Percentiles rank a stretch among this genome's conserved stretches.
Evolutionary conservation across 345 rosid species (phyloP).

Genomic region (Abelmoschus esculentus): DNA sequence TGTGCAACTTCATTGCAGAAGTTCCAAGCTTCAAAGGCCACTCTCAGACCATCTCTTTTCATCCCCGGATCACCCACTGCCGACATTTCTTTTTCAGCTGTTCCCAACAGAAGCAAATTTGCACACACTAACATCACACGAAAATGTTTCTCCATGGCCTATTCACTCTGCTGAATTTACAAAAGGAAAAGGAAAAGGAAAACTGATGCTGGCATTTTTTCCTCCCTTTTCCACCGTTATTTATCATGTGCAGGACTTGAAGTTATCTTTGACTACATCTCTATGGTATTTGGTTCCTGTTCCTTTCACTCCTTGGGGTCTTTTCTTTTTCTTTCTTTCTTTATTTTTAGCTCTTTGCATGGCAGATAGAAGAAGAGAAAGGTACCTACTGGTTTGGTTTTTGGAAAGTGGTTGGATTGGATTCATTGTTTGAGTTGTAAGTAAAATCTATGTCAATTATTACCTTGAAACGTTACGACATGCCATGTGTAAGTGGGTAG

Average conservation of each 20-base stretch:
- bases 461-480: background rate
- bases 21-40: constrained; percentile 87
- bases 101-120: constrained; percentile 20
- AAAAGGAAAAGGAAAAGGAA: too few relatives aligned
- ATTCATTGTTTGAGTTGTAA: background rate
- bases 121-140: constrained; percentile 11
- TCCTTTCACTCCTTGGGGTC: background rate
- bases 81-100: constrained; percentile 17
- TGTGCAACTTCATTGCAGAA: constrained; percentile 82
- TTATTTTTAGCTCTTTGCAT: too few relatives aligned
- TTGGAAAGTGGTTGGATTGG: background rate
- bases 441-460: background rate
- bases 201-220: background rate
- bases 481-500: background rate
- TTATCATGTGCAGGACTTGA: background rate
- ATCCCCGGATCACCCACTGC: constrained; percentile 84
- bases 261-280: background rate
- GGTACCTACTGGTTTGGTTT: background rate
- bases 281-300: background rate
- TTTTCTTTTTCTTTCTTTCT: background rate
- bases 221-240: background rate
- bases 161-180: too few relatives aligned
- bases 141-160: constrained; percentile 17
- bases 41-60: constrained; percentile 63
- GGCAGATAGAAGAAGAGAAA: background rate